Evolutionary conservation across 2,329 filamentous ascomycete species (phyloP), one percentile per base, ranked within the genome.

Genomic region (Blastomyces percursus): DNA sequence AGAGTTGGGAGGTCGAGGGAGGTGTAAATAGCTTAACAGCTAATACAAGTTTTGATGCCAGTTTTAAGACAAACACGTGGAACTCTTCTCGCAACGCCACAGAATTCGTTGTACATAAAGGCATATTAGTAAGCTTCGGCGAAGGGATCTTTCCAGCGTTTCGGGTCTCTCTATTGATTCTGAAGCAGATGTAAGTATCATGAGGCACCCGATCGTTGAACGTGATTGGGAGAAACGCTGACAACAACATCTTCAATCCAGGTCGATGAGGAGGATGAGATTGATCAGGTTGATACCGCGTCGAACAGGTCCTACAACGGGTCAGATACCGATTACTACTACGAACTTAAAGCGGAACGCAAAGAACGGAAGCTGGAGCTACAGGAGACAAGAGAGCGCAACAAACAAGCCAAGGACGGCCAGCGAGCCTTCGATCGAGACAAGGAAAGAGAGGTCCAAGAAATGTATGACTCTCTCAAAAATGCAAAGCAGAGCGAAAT

Each of bases 121-220:
- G 48, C 21, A 32, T 3, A 30, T 24, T 40, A 11, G 27, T 46
- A 30, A 42, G 35, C 51, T 63, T 55, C 54, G 62, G 56, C 40
- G 62, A 60, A 38, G 62, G n/a, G n/a, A 63, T 63, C 14, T 61
- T 14, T 61, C 62, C 32, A 56, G 32, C 44, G 11, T 63, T 46
- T 52, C 55, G 9, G 42, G 21, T 51, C n/a, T 50, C 21, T 56
- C 51, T 27, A 21, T 35, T 24, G 61, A 48, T 62, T 62, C 61
- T 44, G 61, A 60, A 7, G 40, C n/a, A 46, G 51, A 40, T 32
- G 50, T 56, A 61, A 57, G 60, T 38, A 58, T 44, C 55, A 52
- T 59, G 40, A 30, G n/a, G 56, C 35, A 40, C 27, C 50, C 27
- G 55, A 60, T 38, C 40, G 50, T 27, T 48, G 9, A 27, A 12